A percentile compares a stretch with the other conserved stretches of the same genome.
Evolutionary conservation across 805 yeast genomes (phyloP).

Genomic region (Yarrowia deformans): DNA sequence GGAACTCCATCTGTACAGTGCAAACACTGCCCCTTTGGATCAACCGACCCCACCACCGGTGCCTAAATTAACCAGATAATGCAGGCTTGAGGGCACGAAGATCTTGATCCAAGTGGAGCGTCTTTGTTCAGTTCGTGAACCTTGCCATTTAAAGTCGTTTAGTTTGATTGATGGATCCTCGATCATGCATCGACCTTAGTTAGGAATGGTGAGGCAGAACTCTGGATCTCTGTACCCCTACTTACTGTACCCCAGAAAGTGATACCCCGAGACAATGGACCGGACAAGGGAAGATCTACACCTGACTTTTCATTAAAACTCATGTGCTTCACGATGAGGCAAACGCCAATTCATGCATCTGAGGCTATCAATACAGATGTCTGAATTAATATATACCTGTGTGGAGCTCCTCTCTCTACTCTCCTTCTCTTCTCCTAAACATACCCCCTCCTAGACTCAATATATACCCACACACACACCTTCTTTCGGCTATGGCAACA

Average conservation of each 20-base stretch:
- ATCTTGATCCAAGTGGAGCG: neutral
- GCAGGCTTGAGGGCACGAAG: neutral
- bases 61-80: neutral
- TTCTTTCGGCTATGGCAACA: neutral
- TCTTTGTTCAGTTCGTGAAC: neutral
- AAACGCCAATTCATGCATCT: neutral
- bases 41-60: neutral
- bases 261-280: neutral
- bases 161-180: neutral
- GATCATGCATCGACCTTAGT: neutral
- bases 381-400: neutral
- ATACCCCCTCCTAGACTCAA: constrained; percentile 11
- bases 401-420: neutral
- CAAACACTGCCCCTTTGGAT: neutral
- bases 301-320: neutral
- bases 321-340: constrained; percentile 15
- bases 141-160: neutral
- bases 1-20: neutral
- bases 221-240: neutral
- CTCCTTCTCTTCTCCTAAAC: neutral
- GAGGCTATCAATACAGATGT: neutral
- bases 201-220: constrained; percentile 10
- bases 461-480: neutral
- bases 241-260: neutral
- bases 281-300: no score